These are phyloP conservation scores for Spinellus fusiger DNA, from an alignment of 192 early-diverging fungal species.

Conservation along the genomic window DNA sequence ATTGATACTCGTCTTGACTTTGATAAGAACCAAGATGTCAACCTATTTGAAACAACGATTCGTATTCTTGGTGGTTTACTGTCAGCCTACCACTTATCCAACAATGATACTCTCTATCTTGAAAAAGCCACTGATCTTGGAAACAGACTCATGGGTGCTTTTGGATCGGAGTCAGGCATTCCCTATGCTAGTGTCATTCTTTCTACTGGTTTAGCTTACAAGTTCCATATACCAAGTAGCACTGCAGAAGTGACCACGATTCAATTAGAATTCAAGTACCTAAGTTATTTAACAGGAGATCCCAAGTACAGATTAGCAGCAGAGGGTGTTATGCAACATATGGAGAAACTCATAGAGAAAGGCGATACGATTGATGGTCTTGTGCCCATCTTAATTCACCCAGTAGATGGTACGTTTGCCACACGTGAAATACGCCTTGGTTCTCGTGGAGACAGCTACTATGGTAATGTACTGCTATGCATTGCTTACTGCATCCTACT, in stretches of 20 bases:
- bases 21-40: slow-evolving; percentile 60
- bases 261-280: slow-evolving; percentile 84
- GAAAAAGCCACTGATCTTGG: slow-evolving; percentile 72
- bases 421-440: slow-evolving; percentile 66
- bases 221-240: slow-evolving; percentile 29
- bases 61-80: slow-evolving; percentile 81
- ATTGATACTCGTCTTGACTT: slow-evolving; percentile 55
- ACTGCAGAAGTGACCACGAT: slow-evolving; percentile 80
- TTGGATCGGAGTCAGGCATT: slow-evolving; percentile 58
- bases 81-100: slow-evolving; percentile 72
- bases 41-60: slow-evolving; percentile 85
- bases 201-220: slow-evolving; percentile 46
- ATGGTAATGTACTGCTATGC: slow-evolving; percentile 46
- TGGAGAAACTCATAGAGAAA: slow-evolving; percentile 40
- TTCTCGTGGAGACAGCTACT: slow-evolving; percentile 83
- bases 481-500: not conserved
- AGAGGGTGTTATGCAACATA: slow-evolving; percentile 54
- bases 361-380: slow-evolving; percentile 50
- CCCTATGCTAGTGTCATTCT: slow-evolving; percentile 63
- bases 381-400: slow-evolving; percentile 68
- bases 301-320: slow-evolving; percentile 67
- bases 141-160: slow-evolving; percentile 65
- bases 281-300: slow-evolving; percentile 70
- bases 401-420: slow-evolving; percentile 51
- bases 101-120: slow-evolving; percentile 57